Evolutionary conservation across 768 basidiomycete genomes (phyloP).

Genomic region (Coprinellus micaceus): DNA sequence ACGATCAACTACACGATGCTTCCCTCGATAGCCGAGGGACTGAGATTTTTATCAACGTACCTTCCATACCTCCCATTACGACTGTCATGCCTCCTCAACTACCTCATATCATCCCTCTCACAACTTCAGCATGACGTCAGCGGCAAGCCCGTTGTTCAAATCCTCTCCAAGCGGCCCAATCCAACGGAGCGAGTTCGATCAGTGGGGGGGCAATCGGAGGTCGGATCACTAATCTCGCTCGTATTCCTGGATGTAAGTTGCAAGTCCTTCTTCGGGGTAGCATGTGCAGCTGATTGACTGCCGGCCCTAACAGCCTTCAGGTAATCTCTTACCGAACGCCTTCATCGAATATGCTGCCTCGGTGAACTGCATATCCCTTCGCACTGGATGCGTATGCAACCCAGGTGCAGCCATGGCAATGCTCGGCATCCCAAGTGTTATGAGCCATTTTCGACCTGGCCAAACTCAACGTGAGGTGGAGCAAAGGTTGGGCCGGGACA

Average conservation of each 20-base stretch:
- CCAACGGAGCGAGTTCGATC: conserved; percentile 50
- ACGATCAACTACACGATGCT: conserved; percentile 79
- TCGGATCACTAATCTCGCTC: conserved; percentile 59
- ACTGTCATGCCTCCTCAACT: conserved; percentile 64
- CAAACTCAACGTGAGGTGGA: conserved; percentile 63
- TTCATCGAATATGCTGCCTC: conserved; percentile 73
- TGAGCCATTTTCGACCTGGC: conserved; percentile 57
- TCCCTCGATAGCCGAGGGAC: conserved; percentile 74
- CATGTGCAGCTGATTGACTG: neutral
- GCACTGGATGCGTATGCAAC: conserved; percentile 87
- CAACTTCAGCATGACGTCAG: conserved; percentile 58
- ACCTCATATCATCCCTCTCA: conserved; percentile 52
- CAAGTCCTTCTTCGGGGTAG: conserved; percentile 4
- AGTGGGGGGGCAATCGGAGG: conserved; percentile 64
- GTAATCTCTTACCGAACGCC: conserved; percentile 64
- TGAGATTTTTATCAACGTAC: conserved; percentile 74
- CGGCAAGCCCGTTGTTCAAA: conserved; percentile 57
- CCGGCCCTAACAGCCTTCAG: conserved; percentile 44
- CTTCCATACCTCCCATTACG: conserved; percentile 76
- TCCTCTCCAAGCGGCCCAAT: conserved; percentile 63
- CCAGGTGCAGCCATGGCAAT: conserved; percentile 77
- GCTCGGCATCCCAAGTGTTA: conserved; percentile 61
- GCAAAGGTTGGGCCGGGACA: conserved; percentile 54
- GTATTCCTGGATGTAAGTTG: conserved; percentile 59
- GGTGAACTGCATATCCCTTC: conserved; percentile 63